Percentiles rank a stretch among this genome's conserved stretches.
Conservation (phyloP, 768 basidiomycete species). For the button mushroom (Agaricus bisporus) region DNA sequence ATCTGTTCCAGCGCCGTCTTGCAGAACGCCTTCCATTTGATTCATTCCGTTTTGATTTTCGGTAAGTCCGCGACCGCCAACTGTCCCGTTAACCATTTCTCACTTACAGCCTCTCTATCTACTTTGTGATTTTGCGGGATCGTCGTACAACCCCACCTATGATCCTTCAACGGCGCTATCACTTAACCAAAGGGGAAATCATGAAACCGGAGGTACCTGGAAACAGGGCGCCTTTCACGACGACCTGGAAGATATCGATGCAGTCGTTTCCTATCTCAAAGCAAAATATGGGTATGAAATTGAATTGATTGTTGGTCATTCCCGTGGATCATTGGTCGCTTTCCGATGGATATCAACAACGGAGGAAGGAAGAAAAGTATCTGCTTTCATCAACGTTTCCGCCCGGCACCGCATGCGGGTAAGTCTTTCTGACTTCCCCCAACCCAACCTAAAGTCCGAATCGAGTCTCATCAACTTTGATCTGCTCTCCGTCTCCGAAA, state of each 20-base stretch:
- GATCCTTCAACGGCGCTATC: background rate
- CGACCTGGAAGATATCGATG: conserved; percentile 61
- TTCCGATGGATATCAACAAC: conserved; percentile 66
- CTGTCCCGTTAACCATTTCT: background rate
- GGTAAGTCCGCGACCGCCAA: conserved; percentile 37
- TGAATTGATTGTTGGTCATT: conserved; percentile 72
- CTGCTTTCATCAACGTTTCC: conserved; percentile 66
- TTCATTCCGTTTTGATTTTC: conserved; percentile 85
- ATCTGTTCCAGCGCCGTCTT: conserved; percentile 72
- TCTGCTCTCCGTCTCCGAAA: background rate
- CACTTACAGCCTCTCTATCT: too few species aligned
- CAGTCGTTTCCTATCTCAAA: conserved; percentile 59
- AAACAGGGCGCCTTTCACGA: conserved; percentile 50
- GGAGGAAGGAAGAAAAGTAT: conserved; percentile 47
- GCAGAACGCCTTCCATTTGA: conserved; percentile 62
- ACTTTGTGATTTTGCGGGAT: too few species aligned
- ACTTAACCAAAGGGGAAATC: conserved; percentile 39
- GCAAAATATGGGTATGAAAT: conserved; percentile 57
- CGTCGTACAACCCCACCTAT: too few species aligned
- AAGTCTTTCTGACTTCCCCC: conserved; percentile 23
- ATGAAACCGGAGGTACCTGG: conserved; percentile 70
- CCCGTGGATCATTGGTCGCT: conserved; percentile 64
- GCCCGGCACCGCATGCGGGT: conserved; percentile 79
- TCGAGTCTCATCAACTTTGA: background rate
- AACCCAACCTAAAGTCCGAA: background rate